A percentile compares a stretch with the other conserved stretches of the same genome.
phyloP scores from a whole-genome alignment of 805 yeast genomes.

The Pichia pseudocactophila region DNA sequence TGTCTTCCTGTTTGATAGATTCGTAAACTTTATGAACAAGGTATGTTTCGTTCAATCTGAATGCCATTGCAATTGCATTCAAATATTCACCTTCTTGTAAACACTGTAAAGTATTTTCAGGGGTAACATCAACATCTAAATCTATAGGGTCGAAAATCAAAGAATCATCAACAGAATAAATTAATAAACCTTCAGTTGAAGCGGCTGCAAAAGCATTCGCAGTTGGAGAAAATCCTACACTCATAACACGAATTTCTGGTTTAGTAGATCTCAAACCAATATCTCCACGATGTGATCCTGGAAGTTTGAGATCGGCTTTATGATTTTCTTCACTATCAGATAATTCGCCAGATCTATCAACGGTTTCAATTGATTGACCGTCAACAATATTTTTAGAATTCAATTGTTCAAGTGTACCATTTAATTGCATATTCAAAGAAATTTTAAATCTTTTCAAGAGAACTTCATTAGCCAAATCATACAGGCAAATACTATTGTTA shows the following conservation, averaged over 20 bases:
- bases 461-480: conserved; percentile 85
- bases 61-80: conserved; percentile 82
- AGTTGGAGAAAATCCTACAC: conserved; percentile 80
- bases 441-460: conserved; percentile 73
- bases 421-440: conserved; percentile 80
- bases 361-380: conserved; percentile 73
- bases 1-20: conserved; percentile 59
- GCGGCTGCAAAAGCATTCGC: conserved; percentile 89
- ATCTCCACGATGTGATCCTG: conserved; percentile 84
- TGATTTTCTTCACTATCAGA: conserved; percentile 68
- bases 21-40: conserved; percentile 70
- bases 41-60: conserved; percentile 77
- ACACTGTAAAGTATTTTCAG: conserved; percentile 58
- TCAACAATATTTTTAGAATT: conserved; percentile 82
- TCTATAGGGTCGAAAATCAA: conserved; percentile 89
- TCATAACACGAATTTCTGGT: conserved; percentile 76
- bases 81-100: conserved; percentile 55
- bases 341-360: conserved; percentile 79
- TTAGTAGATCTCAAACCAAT: conserved; percentile 64
- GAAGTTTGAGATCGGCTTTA: conserved; percentile 55
- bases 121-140: conserved; percentile 86
- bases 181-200: conserved; percentile 83
- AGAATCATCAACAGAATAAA: conserved; percentile 71
- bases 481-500: conserved; percentile 82
- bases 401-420: conserved; percentile 74